Percentiles rank a stretch among this genome's conserved stretches.
Conservation (phyloP, 2,329 filamentous ascomycete genomes). For the Ceratocystis variospora region DNA sequence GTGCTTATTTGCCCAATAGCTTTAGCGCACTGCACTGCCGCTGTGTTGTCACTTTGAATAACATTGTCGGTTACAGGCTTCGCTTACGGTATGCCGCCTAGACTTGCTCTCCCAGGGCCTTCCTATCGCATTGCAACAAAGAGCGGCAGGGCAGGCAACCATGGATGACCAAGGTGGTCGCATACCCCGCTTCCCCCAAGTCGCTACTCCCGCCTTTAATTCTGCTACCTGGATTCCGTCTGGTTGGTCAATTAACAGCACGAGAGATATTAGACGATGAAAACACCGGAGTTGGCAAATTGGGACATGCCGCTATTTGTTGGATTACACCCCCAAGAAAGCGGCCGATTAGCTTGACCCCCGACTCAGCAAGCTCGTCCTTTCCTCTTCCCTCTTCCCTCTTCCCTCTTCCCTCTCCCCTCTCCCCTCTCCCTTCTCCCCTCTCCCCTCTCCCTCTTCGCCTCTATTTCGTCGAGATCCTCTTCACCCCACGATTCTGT, state of each 20-base stretch:
- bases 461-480: background rate
- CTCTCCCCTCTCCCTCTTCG: background rate
- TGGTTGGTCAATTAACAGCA: background rate
- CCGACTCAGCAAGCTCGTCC: background rate
- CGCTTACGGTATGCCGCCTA: too few relatives aligned
- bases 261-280: background rate
- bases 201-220: background rate
- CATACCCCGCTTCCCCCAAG: background rate
- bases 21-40: background rate
- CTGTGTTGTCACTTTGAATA: too few relatives aligned
- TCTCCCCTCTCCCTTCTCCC: background rate
- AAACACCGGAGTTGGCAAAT: background rate
- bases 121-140: too few relatives aligned
- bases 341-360: background rate
- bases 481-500: conserved; percentile 18
- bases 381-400: background rate
- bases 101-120: too few relatives aligned
- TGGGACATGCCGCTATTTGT: too few relatives aligned
- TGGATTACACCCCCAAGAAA: background rate
- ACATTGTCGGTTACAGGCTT: too few relatives aligned
- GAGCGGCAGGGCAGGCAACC: too few relatives aligned
- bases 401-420: background rate
- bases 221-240: background rate
- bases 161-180: too few relatives aligned
- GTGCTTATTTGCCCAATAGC: background rate